phyloP scores from a whole-genome alignment of 1,284 basidiomycete species.

The Apiotrichum laibachii region DNA sequence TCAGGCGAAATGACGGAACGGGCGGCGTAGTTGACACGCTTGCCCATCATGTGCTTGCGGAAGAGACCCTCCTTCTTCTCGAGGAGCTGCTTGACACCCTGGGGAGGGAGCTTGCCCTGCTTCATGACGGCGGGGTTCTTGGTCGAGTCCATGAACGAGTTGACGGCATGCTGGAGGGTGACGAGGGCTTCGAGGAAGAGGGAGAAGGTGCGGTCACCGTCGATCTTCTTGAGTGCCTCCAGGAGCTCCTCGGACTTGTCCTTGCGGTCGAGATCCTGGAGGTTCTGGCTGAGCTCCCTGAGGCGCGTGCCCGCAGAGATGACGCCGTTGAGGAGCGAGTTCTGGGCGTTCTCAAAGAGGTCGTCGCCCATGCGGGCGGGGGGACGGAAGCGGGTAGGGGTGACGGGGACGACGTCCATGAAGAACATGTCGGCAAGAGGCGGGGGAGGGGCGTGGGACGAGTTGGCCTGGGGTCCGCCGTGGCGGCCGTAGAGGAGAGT shows the following conservation, averaged over 20 bases:
- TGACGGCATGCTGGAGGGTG: constrained; percentile 91
- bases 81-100: constrained; percentile 92
- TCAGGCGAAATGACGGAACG: constrained; percentile 99
- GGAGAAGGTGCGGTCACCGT: constrained; percentile 60
- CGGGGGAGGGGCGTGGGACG: constrained; percentile 42
- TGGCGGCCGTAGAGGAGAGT: constrained; percentile 89
- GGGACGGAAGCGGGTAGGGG: constrained; percentile 94
- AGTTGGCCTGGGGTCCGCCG: constrained; percentile 61
- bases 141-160: constrained; percentile 94
- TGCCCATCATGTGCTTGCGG: constrained; percentile 99
- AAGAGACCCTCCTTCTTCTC: constrained; percentile 99
- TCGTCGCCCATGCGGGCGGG: constrained; percentile 88
- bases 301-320: constrained; percentile 78
- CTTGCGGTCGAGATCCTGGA: constrained; percentile 15
- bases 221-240: constrained; percentile 16
- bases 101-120: constrained; percentile 87
- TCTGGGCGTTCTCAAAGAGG: constrained; percentile 95
- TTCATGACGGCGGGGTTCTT: constrained; percentile 86
- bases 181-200: constrained; percentile 76
- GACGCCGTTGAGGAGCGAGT: constrained; percentile 84
- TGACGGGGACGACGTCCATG: constrained; percentile 84
- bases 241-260: constrained; percentile 17
- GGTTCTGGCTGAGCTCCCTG: constrained; percentile 66
- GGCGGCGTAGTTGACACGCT: constrained; percentile 98
- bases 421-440: constrained; percentile 85